Base-by-base conservation (phyloP, 305 asterid species). In the Vinca major region DNA sequence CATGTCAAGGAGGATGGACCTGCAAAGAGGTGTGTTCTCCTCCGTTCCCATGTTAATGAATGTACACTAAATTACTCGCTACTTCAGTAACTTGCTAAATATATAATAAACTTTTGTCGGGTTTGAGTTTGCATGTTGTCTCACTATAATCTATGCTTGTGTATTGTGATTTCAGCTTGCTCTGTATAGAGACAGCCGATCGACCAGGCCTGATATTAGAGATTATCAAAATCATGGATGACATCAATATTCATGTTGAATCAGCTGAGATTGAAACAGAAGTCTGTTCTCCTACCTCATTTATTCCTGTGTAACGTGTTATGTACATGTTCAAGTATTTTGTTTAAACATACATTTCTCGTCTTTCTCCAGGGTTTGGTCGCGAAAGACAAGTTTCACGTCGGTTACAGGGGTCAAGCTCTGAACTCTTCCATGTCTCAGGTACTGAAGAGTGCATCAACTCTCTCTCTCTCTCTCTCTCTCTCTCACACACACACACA, bases 251-350 rank as follows among this genome's bases (percentile, higher is more conserved):
- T 51, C 81, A 72, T 54, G 99, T 93, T 55, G 97, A 93, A 81
- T 93, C 97, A 50, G 99, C 97, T 0, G 99, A 93, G 82, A 93
- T 93, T 55, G 97, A 91, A 51, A 93, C 99, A 48, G 99, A 91
- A 70, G 99, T 91, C 82, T 71, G 75, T 19, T 67, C 61, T 65
- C 48, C 63, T 12, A n/a, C 39, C 65, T 47, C 45, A 57, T 69
- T 66, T 51, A 19, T 58, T 65, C 14, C 75, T 39, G 37, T 2
- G 52, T 45, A 44, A 11, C 4, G 52, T 43, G 19, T 14, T 26
- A 26, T 26, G 6, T 49, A 37, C 56, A 57, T 5, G 43, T 54
- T 20, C 51, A 21, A 56, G 52, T 43, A 13, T 54, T 39, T 33
- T 3, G 55, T 47, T 51, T 17, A 63, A 41, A 66, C 14, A 4